Base-by-base conservation (phyloP, 2,329 filamentous ascomycete genomes). In the Laburnicola sp. region DNA sequence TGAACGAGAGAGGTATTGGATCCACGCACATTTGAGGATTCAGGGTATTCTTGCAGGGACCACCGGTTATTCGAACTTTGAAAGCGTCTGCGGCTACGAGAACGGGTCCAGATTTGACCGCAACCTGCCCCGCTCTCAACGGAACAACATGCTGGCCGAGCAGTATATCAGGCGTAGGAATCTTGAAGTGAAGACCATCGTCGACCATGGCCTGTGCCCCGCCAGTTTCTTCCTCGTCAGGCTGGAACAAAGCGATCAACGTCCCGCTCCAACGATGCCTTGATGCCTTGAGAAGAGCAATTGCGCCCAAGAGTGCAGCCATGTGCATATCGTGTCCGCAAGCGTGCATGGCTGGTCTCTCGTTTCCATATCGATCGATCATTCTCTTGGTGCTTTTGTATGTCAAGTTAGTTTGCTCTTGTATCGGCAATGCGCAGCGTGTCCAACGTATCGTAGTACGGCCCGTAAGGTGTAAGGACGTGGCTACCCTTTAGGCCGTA, bases 151-250 rank as follows among this genome's bases (percentile, higher is more conserved):
- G 81, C 44, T 78, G 79, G 0, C 79, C 82, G 3, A 84, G 69
- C n/a, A 78, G 73, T 25, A 81, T 69, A 59, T 83, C 78, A 3
- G 80, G 80, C 6, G 77, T 66, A 0, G 79, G 79, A 3, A 81
- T 70, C 37, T 68, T 72, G 8, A 30, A 68, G 55, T 82, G 83
- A n/a, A 83, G 58, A 0, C 81, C 80, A 58, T 82, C 80, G 38
- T 80, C 76, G 7, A 85, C 72, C 81, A 84, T 85, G 27, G 82
- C 69, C 65, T 78, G 77, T 0, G 85, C 85, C 0, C 86, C 85
- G 0, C 73, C 76, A 0, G 78, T 81, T 0, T 78, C 72, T 65
- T 88, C 85, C 63, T 87, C 85, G 3, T 79, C 78, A 0, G 85
- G 84, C 57, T 88, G 86, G 65, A 36, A 39, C 6, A 39, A 11